A percentile compares a stretch with the other conserved stretches of the same genome.
Conservation (phyloP, 257 asterid genomes). For the Dorcoceras hygrometricum region DNA sequence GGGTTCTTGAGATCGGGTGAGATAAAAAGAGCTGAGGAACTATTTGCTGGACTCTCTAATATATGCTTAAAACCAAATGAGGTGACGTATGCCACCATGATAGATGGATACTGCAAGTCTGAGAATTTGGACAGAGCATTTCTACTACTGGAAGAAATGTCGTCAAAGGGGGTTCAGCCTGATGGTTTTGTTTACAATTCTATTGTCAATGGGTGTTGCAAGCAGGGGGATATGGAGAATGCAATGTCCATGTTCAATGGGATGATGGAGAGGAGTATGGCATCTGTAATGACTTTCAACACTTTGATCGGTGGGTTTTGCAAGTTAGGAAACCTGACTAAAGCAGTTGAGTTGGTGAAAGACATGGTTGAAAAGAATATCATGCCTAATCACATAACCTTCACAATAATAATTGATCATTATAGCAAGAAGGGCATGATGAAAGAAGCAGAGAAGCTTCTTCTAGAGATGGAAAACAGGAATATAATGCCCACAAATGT, state of each 20-base stretch:
- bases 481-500: constrained; percentile 60
- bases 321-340: constrained; percentile 54
- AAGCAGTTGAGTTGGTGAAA: constrained; percentile 60
- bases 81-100: constrained; percentile 74
- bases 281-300: constrained; percentile 63
- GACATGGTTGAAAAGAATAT: constrained; percentile 56
- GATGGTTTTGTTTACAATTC: constrained; percentile 66
- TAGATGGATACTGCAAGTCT: constrained; percentile 74
- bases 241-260: constrained; percentile 53
- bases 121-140: constrained; percentile 60
- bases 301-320: constrained; percentile 71
- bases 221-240: constrained; percentile 59
- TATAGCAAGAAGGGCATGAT: constrained; percentile 54
- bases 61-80: constrained; percentile 57
- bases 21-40: constrained; percentile 50
- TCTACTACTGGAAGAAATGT: constrained; percentile 61
- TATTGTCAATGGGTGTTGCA: constrained; percentile 78
- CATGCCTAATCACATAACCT: constrained; percentile 69
- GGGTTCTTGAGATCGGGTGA: constrained; percentile 74
- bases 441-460: constrained; percentile 68
- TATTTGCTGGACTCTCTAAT: constrained; percentile 54
- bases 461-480: constrained; percentile 56
- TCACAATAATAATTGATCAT: constrained; percentile 63
- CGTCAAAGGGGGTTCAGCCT: constrained; percentile 48
- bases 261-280: constrained; percentile 53